phyloP scores from a whole-genome alignment of 106 monocot species.

The Iris macrosiphon region DNA sequence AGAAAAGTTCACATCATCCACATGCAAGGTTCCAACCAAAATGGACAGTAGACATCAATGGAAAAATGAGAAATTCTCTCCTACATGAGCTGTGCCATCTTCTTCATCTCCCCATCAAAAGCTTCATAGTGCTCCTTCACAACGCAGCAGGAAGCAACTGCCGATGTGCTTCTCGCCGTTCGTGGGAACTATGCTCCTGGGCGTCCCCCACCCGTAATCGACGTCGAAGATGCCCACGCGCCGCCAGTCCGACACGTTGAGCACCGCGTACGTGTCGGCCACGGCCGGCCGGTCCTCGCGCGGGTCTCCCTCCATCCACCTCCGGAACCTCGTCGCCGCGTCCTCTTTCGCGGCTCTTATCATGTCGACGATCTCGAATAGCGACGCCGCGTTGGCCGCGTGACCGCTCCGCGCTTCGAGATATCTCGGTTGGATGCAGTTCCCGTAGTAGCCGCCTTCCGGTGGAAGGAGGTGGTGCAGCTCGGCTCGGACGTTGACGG shows the following conservation, averaged over 20 bases:
- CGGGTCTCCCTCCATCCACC: slow-evolving; percentile 28
- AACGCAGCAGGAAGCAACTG: slow-evolving; percentile 23
- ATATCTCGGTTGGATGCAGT: slow-evolving; percentile 35
- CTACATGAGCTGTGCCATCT: no score
- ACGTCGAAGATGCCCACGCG: slow-evolving; percentile 39
- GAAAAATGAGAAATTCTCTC: no score
- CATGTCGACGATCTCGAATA: slow-evolving; percentile 28
- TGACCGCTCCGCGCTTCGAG: slow-evolving; percentile 10
- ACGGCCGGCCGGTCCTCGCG: slow-evolving; percentile 28
- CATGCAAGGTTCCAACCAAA: no score
- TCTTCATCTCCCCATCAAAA: background rate
- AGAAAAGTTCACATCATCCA: no score
- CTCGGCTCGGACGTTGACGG: slow-evolving; percentile 8
- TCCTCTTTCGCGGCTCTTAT: slow-evolving; percentile 34
- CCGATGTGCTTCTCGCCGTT: slow-evolving; percentile 20
- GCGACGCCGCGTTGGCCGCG: slow-evolving; percentile 6
- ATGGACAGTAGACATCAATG: no score
- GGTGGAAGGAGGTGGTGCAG: slow-evolving; percentile 10
- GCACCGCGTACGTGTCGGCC: slow-evolving; percentile 17
- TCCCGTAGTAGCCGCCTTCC: no score
- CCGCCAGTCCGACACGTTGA: slow-evolving; percentile 44
- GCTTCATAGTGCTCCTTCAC: background rate
- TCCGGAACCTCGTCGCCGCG: slow-evolving; percentile 20
- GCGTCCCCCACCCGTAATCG: slow-evolving; percentile 47
- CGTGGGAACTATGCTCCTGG: slow-evolving; percentile 32